These are phyloP conservation scores for Cubamyces lactineus DNA, from an alignment of 768 basidiomycete species.

Conservation along the genomic window DNA sequence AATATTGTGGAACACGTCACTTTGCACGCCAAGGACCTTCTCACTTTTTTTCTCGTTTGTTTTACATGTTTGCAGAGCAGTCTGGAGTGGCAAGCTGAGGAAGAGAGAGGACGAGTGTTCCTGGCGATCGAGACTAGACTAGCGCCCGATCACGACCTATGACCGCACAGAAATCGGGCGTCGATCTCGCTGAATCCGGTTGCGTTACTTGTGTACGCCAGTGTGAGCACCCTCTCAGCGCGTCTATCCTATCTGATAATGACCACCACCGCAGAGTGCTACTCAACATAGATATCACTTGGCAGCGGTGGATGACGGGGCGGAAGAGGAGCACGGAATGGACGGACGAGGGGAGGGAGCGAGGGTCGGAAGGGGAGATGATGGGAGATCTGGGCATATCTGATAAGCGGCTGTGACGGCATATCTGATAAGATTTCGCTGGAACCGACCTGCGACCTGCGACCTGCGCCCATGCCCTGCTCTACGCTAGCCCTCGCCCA, in stretches of 20 bases:
- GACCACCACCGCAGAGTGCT: neutral
- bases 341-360: neutral
- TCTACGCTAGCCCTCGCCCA: too few species aligned
- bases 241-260: slow-evolving; percentile 16
- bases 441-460: too few species aligned
- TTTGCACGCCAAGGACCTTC: neutral
- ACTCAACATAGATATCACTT: neutral
- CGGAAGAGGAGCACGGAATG: neutral
- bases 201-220: slow-evolving; percentile 2
- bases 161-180: too few species aligned
- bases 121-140: slow-evolving; percentile 1
- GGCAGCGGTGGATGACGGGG: neutral
- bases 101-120: neutral
- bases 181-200: neutral
- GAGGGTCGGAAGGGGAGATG: slow-evolving; percentile 2
- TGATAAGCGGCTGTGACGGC: slow-evolving; percentile 7
- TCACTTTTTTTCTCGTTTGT: neutral
- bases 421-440: slow-evolving; percentile 15
- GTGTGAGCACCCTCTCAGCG: neutral
- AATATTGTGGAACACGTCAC: neutral
- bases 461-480: neutral
- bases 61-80: neutral
- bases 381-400: slow-evolving; percentile 2
- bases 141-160: neutral
- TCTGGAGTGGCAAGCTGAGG: neutral